phyloP scores from a whole-genome alignment of 2,329 filamentous ascomycete species.

The Pseudogymnoascus sp. region DNA sequence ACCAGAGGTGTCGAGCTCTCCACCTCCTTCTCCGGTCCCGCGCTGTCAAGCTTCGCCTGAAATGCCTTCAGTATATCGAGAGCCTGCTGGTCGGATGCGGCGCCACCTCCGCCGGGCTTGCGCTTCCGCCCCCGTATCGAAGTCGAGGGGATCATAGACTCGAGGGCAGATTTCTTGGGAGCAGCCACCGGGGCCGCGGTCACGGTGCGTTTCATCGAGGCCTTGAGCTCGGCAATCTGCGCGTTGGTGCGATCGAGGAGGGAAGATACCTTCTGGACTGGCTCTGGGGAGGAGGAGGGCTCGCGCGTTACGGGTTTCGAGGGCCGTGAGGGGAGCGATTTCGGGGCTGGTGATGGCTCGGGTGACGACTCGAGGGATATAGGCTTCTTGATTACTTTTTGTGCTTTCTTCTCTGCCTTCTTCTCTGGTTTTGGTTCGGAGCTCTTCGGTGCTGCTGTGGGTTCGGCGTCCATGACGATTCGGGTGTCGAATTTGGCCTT shows the following conservation, averaged over 20 bases:
- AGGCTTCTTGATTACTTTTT: conserved; percentile 22
- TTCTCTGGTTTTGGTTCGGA: conserved; percentile 24
- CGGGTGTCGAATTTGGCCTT: conserved; percentile 73
- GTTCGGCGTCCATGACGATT: conserved; percentile 53
- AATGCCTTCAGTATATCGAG: conserved; percentile 71
- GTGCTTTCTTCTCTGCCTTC: conserved; percentile 28
- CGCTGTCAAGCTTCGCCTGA: conserved; percentile 62
- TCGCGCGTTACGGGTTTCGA: conserved; percentile 26
- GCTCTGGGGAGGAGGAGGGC: conserved; percentile 29
- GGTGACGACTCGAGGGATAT: conserved; percentile 32
- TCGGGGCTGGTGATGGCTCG: conserved; percentile 28
- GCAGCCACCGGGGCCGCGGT: conserved; percentile 42
- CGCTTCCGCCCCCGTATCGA: conserved; percentile 65
- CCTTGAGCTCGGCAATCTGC: conserved; percentile 72
- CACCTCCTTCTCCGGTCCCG: conserved; percentile 33
- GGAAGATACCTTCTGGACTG: conserved; percentile 29
- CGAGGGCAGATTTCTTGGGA: conserved; percentile 58
- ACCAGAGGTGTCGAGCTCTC: conserved; percentile 18
- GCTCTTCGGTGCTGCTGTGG: conserved; percentile 21
- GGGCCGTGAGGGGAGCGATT: conserved; percentile 21
- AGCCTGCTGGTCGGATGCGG: conserved; percentile 50
- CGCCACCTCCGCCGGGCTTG: conserved; percentile 46
- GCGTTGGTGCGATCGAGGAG: conserved; percentile 64
- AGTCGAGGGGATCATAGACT: conserved; percentile 65
- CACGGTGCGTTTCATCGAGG: conserved; percentile 65